Conservation (phyloP, 2,329 filamentous ascomycete species). For the Coccinonectria pachysandricola region DNA sequence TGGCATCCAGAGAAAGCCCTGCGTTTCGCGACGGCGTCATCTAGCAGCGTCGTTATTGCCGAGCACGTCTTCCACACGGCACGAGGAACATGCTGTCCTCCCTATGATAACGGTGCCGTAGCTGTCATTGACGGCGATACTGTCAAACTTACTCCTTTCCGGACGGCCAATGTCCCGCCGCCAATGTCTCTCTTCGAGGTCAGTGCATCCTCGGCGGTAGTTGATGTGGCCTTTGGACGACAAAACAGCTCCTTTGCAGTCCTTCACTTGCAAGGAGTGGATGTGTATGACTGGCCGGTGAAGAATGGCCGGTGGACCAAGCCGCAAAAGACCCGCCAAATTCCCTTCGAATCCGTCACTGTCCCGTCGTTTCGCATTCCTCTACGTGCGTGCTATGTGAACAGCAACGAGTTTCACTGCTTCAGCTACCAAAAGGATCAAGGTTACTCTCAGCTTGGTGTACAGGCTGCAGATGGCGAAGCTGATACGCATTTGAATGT, state of each 20-base stretch:
- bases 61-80: constrained; percentile 60
- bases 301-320: constrained; percentile 40
- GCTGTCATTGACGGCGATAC: constrained; percentile 73
- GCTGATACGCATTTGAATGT: constrained; percentile 8
- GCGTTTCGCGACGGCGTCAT: constrained; percentile 47
- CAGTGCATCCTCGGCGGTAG: constrained; percentile 45
- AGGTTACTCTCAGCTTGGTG: constrained; percentile 13
- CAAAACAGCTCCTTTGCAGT: constrained; percentile 59
- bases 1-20: constrained; percentile 88
- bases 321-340: constrained; percentile 30
- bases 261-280: constrained; percentile 55
- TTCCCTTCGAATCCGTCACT: constrained; percentile 27
- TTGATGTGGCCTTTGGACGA: constrained; percentile 66
- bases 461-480: constrained; percentile 8
- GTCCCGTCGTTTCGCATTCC: constrained; percentile 15
- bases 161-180: constrained; percentile 76
- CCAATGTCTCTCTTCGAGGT: constrained; percentile 84
- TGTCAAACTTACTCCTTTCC: constrained; percentile 77
- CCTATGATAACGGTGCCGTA: constrained; percentile 68
- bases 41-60: constrained; percentile 41
- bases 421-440: constrained; percentile 21
- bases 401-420: constrained; percentile 19
- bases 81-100: constrained; percentile 59
- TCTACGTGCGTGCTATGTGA: constrained; percentile 23
- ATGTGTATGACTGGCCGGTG: constrained; percentile 60